Base-by-base conservation (phyloP, 1,284 basidiomycete genomes). In the Macrocystidia cucumis region DNA sequence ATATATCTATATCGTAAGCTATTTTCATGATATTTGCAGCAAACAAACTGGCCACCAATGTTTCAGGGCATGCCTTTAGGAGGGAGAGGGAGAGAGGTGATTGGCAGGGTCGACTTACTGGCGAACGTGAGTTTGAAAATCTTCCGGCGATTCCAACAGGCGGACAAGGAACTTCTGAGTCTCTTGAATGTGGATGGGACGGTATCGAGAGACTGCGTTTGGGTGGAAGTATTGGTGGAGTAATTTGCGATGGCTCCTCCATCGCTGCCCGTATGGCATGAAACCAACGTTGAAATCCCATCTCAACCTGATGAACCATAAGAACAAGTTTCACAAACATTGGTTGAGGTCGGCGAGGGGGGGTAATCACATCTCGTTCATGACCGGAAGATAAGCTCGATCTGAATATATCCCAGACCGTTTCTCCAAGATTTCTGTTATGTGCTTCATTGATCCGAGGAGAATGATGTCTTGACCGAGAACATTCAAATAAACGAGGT, bases 271-370 rank as follows among this genome's bases (percentile, higher is more conserved):
- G 37, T 71, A 69, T 13, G 51, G 49, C 38, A 63, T 43, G 9
- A 67, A 49, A 0, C 45, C 47, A 1, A 53, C 35, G 25, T 50
- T 59, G 41, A 60, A 67, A 9, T 51, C 55, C 46, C 60, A 56
- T 14, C 62, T 65, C 41, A 59, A 57, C n/a, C 68, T 72, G 20
- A 1, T n/a, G n/a, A n/a, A n/a, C n/a, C n/a, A n/a, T n/a, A n/a
- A n/a, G n/a, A 12, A 16, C 9, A 3, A 21, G 21, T 11, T 29
- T 13, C 5, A 9, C 9, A n/a, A 6, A 27, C 3, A 9, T 13
- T n/a, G 0, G 3, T 8, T 9, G 12, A 29, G 17, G 11, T 6
- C 12, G 12, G 6, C 5, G 11, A n/a, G 11, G 34, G n/a, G 12
- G 11, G 21, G 9, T 7, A 30, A 37, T 11, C 34, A 46, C 43